These are phyloP conservation scores for Schizosaccharomyces cryophilus DNA, from an alignment of 805 yeast species.

Conservation along the genomic window DNA sequence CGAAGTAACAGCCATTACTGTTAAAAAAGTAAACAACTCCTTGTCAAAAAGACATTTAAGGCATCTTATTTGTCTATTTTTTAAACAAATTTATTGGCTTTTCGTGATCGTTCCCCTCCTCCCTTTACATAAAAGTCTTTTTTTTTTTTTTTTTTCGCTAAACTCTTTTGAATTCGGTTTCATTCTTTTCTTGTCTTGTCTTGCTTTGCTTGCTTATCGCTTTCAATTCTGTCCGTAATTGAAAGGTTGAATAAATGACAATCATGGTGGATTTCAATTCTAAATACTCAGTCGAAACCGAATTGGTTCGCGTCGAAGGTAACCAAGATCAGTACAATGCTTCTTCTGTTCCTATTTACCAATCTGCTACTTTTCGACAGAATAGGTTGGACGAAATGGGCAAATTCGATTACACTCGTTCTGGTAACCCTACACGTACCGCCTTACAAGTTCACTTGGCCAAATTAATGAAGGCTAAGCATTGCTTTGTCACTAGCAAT, in stretches of 20 bases:
- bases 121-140: no score
- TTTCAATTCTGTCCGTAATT: no score
- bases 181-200: no score
- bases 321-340: slow-evolving; percentile 45
- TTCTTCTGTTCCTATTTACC: slow-evolving; percentile 71
- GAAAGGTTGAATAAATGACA: neutral
- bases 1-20: no score
- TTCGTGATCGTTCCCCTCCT: no score
- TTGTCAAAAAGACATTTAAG: no score
- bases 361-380: slow-evolving; percentile 85
- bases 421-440: slow-evolving; percentile 84
- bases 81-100: no score
- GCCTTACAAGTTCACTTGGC: slow-evolving; percentile 55
- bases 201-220: no score
- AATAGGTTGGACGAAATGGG: slow-evolving; percentile 49
- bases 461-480: slow-evolving; percentile 51
- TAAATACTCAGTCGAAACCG: slow-evolving; percentile 27
- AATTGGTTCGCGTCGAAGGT: slow-evolving; percentile 31
- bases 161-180: no score
- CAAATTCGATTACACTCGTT: slow-evolving; percentile 64
- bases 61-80: no score
- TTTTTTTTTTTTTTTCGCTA: no score
- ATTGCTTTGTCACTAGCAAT: slow-evolving; percentile 58
- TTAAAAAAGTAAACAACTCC: no score
- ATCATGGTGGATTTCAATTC: neutral